Evolutionary conservation across 2,329 filamentous ascomycete species (phyloP).

Genomic region (Lanzia echinophila): DNA sequence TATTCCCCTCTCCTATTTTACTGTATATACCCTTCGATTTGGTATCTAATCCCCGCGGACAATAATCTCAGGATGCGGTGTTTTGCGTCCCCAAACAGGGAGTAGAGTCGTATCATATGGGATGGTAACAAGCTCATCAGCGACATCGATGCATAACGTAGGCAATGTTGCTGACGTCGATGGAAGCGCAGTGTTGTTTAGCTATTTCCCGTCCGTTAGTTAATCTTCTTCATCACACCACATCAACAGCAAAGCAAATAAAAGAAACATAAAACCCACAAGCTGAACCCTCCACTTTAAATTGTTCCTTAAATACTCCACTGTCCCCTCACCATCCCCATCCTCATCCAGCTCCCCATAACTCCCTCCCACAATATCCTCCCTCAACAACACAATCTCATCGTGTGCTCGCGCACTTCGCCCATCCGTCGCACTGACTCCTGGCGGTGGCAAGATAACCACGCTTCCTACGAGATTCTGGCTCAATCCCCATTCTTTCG

Average conservation of each 20-base stretch:
- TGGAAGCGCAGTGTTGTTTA: slow-evolving; percentile 1
- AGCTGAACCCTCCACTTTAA: slow-evolving; percentile 25
- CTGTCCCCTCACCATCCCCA: slow-evolving; percentile 13
- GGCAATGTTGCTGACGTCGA: slow-evolving; percentile 7
- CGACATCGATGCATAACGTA: slow-evolving; percentile 18
- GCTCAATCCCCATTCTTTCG: slow-evolving; percentile 17
- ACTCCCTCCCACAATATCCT: background rate
- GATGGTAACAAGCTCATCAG: slow-evolving; percentile 18
- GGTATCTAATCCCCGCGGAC: background rate
- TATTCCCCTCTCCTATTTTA: too few relatives aligned
- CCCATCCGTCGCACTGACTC: slow-evolving; percentile 2
- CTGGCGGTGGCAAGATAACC: slow-evolving; percentile 21
- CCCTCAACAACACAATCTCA: slow-evolving; percentile 18
- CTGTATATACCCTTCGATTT: too few relatives aligned
- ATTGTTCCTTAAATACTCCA: slow-evolving; percentile 17
- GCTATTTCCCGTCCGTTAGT: background rate
- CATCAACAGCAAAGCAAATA: background rate
- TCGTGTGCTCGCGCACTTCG: slow-evolving; percentile 16
- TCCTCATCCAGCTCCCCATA: slow-evolving; percentile 8
- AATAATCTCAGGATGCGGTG: slow-evolving; percentile 17
- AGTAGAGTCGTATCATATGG: slow-evolving; percentile 15
- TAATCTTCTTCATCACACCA: background rate
- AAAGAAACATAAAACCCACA: slow-evolving; percentile 14
- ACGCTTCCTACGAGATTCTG: slow-evolving; percentile 16
- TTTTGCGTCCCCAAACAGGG: slow-evolving; percentile 20